phyloP scores from a whole-genome alignment of 208 protist species.

The Trypanosoma rangeli region DNA sequence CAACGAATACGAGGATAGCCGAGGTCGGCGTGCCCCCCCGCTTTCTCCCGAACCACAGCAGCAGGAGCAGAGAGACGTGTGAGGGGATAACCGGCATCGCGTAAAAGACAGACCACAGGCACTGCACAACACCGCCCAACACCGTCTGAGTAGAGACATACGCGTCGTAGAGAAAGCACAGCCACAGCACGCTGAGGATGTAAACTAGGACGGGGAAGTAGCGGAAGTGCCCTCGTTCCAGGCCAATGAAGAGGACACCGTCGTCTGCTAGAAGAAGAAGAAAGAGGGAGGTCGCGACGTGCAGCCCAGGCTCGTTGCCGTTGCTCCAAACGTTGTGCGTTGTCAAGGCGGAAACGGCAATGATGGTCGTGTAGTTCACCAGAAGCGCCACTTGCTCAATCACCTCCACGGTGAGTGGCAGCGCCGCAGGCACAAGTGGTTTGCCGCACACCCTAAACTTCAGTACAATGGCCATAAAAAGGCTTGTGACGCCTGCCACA shows the following conservation, averaged over 20 bases:
- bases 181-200: constrained; percentile 44
- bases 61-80: constrained; percentile 37
- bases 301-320: constrained; percentile 62
- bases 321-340: constrained; percentile 62
- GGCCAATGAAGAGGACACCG: constrained; percentile 44
- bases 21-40: constrained; percentile 38
- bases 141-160: constrained; percentile 22
- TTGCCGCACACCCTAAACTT: constrained; percentile 56
- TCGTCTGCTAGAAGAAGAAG: constrained; percentile 80
- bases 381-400: constrained; percentile 41
- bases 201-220: constrained; percentile 66
- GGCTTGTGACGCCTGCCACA: constrained; percentile 41
- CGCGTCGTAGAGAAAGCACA: constrained; percentile 45
- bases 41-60: constrained; percentile 28
- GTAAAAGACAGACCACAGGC: constrained; percentile 25
- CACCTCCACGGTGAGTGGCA: constrained; percentile 33
- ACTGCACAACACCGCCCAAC: neutral
- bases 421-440: constrained; percentile 50
- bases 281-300: constrained; percentile 54
- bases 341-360: constrained; percentile 47
- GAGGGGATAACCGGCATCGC: constrained; percentile 34
- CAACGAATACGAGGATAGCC: constrained; percentile 37
- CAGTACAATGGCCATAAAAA: constrained; percentile 70
- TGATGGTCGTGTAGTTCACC: constrained; percentile 54
- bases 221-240: constrained; percentile 48